phyloP scores from a whole-genome alignment of 148 eudicot genomes.

The Gaultheria prostrata region DNA sequence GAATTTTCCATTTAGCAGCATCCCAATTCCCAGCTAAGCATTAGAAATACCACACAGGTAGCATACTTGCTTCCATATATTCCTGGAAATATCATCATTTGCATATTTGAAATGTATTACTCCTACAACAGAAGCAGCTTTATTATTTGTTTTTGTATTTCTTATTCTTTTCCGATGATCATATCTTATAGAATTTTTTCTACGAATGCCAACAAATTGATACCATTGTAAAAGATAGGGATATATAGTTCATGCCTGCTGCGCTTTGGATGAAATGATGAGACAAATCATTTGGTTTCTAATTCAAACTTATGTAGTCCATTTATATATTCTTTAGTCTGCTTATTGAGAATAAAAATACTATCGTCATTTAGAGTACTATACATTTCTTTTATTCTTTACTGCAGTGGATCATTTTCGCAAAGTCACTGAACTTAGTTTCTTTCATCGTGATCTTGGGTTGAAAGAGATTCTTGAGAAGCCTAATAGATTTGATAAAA shows the following conservation, averaged over 20 bases:
- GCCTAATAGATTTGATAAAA: conserved; percentile 34
- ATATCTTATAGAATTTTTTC: background rate
- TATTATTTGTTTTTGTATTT: background rate
- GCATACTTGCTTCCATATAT: background rate
- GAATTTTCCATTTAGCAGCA: background rate
- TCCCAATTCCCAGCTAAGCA: background rate
- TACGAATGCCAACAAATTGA: background rate
- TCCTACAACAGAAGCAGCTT: background rate
- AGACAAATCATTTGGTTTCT: conserved; percentile 8
- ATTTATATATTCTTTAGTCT: background rate
- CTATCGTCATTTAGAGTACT: background rate
- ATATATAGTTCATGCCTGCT: background rate
- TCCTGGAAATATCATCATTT: background rate
- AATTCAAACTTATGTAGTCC: background rate
- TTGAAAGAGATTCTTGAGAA: conserved; percentile 63
- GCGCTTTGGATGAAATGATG: background rate
- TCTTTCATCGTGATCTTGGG: conserved; percentile 49
- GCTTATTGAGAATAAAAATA: background rate
- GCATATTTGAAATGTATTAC: background rate
- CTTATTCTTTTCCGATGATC: background rate
- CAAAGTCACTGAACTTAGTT: conserved; percentile 22
- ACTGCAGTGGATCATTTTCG: conserved; percentile 36
- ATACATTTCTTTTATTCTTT: conserved; percentile 14
- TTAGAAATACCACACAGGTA: background rate
- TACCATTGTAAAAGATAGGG: background rate